phyloP scores from a whole-genome alignment of 306 rosid species.

The Castanospermum australe region DNA sequence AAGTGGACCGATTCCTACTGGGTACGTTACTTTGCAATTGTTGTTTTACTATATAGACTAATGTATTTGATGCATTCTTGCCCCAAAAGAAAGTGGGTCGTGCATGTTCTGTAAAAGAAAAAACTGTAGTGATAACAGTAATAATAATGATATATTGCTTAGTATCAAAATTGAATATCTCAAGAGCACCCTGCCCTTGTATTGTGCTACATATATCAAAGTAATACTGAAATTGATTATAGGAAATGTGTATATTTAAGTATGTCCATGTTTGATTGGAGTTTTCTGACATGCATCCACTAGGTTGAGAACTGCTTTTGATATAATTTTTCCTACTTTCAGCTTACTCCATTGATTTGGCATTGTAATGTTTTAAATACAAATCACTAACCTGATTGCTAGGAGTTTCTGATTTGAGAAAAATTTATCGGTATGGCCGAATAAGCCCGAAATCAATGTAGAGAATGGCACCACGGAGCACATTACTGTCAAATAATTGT shows the following conservation, averaged over 20 bases:
- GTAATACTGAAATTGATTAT: background rate
- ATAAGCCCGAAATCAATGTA: background rate
- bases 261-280: background rate
- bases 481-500: background rate
- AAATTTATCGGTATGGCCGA: background rate
- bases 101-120: background rate
- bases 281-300: background rate
- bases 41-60: background rate
- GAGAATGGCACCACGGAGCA: background rate
- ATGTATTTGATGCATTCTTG: background rate
- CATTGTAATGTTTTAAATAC: background rate
- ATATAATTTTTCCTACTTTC: background rate
- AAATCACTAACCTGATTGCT: background rate
- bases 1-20: conserved; percentile 89
- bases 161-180: background rate
- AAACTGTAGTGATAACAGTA: background rate
- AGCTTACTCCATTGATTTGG: background rate
- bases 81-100: background rate
- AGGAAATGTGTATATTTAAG: background rate
- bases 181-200: background rate
- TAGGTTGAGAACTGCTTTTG: background rate
- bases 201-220: background rate
- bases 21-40: conserved; percentile 43
- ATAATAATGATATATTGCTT: background rate
- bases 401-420: background rate